Evolutionary conservation across 805 yeast species (phyloP), one percentile per base, ranked within the genome.

Genomic region (Starmerella potacharoeniae): DNA sequence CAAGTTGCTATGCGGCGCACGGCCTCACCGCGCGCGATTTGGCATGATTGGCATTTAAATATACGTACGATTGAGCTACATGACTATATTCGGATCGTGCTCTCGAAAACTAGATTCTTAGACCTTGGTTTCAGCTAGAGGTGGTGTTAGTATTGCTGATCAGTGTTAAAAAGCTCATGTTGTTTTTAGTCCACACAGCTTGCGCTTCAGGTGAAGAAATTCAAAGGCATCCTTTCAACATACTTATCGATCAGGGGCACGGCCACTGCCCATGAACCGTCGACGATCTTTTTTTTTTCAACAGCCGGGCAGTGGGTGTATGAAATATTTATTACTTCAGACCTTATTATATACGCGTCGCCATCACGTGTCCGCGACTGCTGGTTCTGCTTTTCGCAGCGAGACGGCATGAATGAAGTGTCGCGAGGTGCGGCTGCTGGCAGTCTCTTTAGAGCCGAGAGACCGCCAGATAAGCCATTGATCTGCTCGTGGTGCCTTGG

Each of bases 401-500:
- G n/a, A 37, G 22, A 10, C n/a, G 8, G 33, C 34, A 44, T 44
- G 48, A 36, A 36, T n/a, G 48, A 31, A 7, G 28, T 44, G 37
- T 6, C 48, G 28, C 48, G 48, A 13, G 10, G 13, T 6, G 13
- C 22, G 33, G 16, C 46, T 5, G 33, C 46, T 13, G 46, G 46
- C 29, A 17, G 22, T 4, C 37, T 44, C 29, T 4, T 31, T 47
- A 48, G 36, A 34, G 11, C 9, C 5, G 46, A 49, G 10, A 41
- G 33, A 67, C 69, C 64, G 46, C 68, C 65, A 43, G 75, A 71
- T 36, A 69, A 75, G 42, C 89, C 90, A 0, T 81, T 84, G 0
- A 76, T 89, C 1, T 89, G 97, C 67, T 81, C 80, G 39, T 62
- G 65, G 6, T 89, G 97, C 66, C 71, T 87, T 30, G 96, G 96